Evolutionary conservation across 371 early-diverging fungal genomes (phyloP).

Genomic region (Chytridium lagenaria): DNA sequence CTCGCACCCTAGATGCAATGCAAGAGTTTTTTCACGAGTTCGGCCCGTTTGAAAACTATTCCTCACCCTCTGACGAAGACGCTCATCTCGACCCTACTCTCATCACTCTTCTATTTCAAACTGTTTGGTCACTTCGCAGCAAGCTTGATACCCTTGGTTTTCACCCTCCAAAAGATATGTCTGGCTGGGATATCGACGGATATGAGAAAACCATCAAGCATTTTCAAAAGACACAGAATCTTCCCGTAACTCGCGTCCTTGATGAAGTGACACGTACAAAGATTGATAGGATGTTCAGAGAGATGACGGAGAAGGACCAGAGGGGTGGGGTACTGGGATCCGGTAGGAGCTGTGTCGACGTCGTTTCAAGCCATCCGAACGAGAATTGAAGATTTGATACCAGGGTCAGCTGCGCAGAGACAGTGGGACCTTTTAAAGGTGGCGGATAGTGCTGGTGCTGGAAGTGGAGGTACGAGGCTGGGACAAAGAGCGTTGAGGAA

Average conservation of each 20-base stretch:
- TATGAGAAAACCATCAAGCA: conserved; percentile 34
- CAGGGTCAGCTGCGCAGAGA: neutral
- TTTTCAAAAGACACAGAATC: conserved; percentile 35
- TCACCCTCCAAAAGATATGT: conserved; percentile 9
- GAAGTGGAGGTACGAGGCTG: neutral
- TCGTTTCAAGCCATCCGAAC: conserved; percentile 32
- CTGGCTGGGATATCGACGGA: conserved; percentile 24
- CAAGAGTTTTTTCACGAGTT: conserved; percentile 36
- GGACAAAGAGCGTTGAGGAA: neutral
- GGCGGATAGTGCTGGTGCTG: conserved; percentile 13
- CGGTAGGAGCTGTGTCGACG: conserved; percentile 36
- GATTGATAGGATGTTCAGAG: conserved; percentile 17
- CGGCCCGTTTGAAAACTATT: conserved; percentile 35
- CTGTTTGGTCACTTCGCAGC: neutral
- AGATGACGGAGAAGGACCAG: conserved; percentile 20
- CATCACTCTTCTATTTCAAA: conserved; percentile 22
- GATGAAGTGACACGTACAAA: conserved; percentile 38
- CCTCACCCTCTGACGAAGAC: conserved; percentile 6
- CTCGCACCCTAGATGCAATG: conserved; percentile 26
- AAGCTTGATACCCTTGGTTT: conserved; percentile 13
- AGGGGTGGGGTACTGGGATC: conserved; percentile 12
- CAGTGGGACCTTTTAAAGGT: conserved; percentile 19
- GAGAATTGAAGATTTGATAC: conserved; percentile 36
- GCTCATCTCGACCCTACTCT: conserved; percentile 29
- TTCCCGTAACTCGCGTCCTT: conserved; percentile 30